Base-by-base conservation (phyloP, 208 protist genomes). In the Phytomonas serpens region DNA sequence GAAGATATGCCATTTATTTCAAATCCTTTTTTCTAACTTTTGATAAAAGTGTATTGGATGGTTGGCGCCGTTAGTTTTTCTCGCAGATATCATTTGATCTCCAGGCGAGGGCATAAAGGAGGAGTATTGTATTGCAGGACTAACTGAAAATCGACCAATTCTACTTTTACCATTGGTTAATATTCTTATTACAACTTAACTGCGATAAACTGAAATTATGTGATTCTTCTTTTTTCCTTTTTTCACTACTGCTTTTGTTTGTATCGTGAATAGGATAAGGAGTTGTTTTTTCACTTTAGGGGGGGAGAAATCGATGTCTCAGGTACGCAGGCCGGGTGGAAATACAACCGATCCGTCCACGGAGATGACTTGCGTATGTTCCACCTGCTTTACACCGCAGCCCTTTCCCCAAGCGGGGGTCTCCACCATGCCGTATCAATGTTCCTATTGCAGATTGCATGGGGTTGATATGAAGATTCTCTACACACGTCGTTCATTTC, bases 381-480 rank as follows among this genome's bases (percentile, higher is more conserved):
- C 86, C 31, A 93, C 84, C 32, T 96, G 91, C 72, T 75, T 89
- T 62, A 80, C 84, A 33, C 77, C 78, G 13, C 63, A 88, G 32
- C 70, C 76, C 30, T 79, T 93, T 31, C 91, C 91, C 2, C 80
- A 88, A 13, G 69, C 89, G 11, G 78, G 82, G 29, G 67, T 80
- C 11, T 78, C 74, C 19, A 79, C 78, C 52, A 83, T 81, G 30
- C 80, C 85, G 13, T 88, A 89, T 80, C 90, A 93, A 73, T 96
- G 90, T 70, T 79, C 83, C 19, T 81, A 93, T 68, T 96, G 90
- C 57, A 78, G 86, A 10, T 80, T 93, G 81, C 77, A 80, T n/a
- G 88, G 88, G 6, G 74, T 73, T 42, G 90, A 96, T 51, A 81
- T 86, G 31, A 93, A 93, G 77, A 70, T 93, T 51, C 77, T 96